Conservation (phyloP, 225 moss, liverwort and hornwort species). For the Pseudoscleropodium purum region DNA sequence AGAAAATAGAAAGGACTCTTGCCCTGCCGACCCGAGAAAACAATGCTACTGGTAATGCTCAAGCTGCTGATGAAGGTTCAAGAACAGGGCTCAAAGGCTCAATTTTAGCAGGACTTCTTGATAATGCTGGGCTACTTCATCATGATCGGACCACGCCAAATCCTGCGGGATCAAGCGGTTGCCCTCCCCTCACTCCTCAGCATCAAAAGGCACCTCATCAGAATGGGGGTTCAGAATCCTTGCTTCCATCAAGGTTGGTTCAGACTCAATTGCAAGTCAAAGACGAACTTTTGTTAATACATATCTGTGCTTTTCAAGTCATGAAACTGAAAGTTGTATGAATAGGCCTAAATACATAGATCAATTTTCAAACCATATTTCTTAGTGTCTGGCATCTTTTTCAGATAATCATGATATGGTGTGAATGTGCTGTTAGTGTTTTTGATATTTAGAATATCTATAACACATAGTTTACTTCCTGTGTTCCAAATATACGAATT, state of each 20-base stretch:
- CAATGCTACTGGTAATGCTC: conserved; percentile 17
- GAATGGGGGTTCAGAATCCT: conserved; percentile 59
- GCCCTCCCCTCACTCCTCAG: conserved; percentile 52
- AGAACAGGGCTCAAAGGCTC: conserved; percentile 86
- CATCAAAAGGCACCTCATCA: conserved; percentile 56
- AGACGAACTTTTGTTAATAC: background rate
- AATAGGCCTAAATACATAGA: background rate
- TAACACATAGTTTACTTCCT: background rate
- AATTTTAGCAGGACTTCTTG: conserved; percentile 48
- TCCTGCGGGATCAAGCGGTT: conserved; percentile 61
- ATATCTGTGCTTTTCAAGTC: background rate
- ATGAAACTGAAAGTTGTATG: background rate
- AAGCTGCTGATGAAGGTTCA: conserved; percentile 94
- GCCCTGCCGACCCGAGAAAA: conserved; percentile 40
- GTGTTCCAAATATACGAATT: background rate
- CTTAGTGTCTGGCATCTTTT: background rate
- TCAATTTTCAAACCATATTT: background rate
- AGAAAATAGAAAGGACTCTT: conserved; percentile 49
- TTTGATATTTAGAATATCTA: background rate
- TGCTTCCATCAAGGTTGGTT: conserved; percentile 53
- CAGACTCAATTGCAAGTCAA: background rate
- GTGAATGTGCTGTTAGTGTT: background rate
- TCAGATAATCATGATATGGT: background rate
- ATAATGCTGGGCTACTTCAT: conserved; percentile 48
- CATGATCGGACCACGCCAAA: conserved; percentile 38